A percentile compares a stretch with the other conserved stretches of the same genome.
Evolutionary conservation across 2,329 filamentous ascomycete genomes (phyloP).

Genomic region (Fusarium ambrosium): DNA sequence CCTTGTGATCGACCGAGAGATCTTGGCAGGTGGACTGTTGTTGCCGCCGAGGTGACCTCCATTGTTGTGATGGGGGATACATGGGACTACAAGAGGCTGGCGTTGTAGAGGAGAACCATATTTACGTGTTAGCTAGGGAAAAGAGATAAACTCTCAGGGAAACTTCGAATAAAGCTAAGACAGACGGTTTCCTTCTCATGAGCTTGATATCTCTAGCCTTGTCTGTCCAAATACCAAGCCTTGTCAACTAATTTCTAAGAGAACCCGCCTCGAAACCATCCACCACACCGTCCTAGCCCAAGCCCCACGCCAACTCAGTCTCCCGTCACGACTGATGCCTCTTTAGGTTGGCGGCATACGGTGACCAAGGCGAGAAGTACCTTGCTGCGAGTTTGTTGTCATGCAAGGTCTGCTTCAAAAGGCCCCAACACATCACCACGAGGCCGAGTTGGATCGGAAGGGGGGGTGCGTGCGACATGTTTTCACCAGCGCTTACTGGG

Average conservation of each 20-base stretch:
- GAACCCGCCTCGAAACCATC: constrained; percentile 20
- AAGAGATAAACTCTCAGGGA: neutral
- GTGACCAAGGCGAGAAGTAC: neutral
- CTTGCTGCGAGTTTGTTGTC: neutral
- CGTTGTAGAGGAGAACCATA: neutral
- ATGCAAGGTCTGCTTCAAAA: constrained; percentile 13
- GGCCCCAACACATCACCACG: constrained; percentile 1
- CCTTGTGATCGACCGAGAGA: constrained; percentile 13
- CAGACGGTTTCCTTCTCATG: neutral
- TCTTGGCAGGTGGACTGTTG: neutral
- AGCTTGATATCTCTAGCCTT: neutral
- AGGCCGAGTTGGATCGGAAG: constrained; percentile 11
- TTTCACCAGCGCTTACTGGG: constrained; percentile 15
- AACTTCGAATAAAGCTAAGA: neutral
- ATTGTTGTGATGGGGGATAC: neutral
- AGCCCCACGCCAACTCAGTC: constrained; percentile 13
- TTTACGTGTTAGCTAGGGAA: neutral
- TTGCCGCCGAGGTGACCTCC: neutral
- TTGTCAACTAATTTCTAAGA: constrained; percentile 19
- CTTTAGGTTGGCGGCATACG: neutral
- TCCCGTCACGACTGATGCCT: constrained; percentile 4
- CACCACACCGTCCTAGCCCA: constrained; percentile 27
- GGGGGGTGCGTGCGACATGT: constrained; percentile 1
- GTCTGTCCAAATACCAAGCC: neutral
- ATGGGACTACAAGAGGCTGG: neutral